Evolutionary conservation across 2,329 filamentous ascomycete genomes (phyloP).

Genomic region (Trichoderma afroharzianum): DNA sequence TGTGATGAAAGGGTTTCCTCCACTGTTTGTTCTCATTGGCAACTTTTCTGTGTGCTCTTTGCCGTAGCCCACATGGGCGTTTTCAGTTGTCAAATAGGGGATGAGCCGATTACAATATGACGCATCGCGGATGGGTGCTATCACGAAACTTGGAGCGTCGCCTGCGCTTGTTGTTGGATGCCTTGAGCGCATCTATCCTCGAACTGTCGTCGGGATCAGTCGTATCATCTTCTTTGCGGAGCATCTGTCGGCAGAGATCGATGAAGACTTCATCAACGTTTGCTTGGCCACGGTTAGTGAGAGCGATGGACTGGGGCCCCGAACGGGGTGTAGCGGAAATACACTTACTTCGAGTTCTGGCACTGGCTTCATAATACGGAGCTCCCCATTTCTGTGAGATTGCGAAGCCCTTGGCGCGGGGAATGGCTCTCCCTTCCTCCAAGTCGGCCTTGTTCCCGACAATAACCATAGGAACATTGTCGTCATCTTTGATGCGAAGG

Average conservation of each 20-base stretch:
- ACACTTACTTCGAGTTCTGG: constrained; percentile 64
- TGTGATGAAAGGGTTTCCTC: not conserved
- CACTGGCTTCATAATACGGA: constrained; percentile 88
- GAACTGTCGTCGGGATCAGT: constrained; percentile 39
- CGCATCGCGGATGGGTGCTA: constrained; percentile 37
- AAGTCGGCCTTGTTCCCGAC: constrained; percentile 91
- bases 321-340: not conserved
- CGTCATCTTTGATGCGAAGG: constrained; percentile 84
- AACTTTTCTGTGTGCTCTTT: not conserved
- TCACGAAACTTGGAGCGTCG: constrained; percentile 31
- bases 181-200: constrained; percentile 37
- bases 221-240: constrained; percentile 62
- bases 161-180: constrained; percentile 26
- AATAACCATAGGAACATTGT: constrained; percentile 80
- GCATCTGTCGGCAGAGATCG: constrained; percentile 79
- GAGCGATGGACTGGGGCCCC: too few species aligned
- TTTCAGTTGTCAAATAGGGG: not conserved
- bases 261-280: constrained; percentile 91
- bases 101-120: constrained; percentile 38
- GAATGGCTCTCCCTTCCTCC: constrained; percentile 77
- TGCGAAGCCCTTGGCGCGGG: constrained; percentile 74
- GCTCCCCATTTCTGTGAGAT: constrained; percentile 85
- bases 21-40: not conserved
- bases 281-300: constrained; percentile 47
- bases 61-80: not conserved